These are phyloP conservation scores for Poterioochromonas sp. DNA, from an alignment of 352 stramenopile species.

Conservation along the genomic window DNA sequence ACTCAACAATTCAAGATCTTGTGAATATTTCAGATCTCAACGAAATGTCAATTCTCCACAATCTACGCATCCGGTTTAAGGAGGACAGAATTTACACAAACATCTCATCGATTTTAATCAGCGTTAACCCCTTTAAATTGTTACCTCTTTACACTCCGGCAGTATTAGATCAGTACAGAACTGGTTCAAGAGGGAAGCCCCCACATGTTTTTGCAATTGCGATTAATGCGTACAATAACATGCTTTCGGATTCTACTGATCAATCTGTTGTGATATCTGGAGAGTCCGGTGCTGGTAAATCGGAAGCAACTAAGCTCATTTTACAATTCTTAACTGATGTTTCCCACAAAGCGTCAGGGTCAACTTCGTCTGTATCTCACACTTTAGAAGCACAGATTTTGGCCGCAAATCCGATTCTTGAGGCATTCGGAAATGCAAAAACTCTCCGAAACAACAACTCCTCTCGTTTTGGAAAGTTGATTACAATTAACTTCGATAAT, in stretches of 20 bases:
- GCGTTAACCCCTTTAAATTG: slow-evolving; percentile 57
- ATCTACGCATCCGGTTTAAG: slow-evolving; percentile 76
- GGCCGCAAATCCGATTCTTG: slow-evolving; percentile 64
- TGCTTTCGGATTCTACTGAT: slow-evolving; percentile 44
- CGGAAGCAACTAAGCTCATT: slow-evolving; percentile 32
- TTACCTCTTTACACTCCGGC: slow-evolving; percentile 45
- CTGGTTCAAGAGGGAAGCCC: slow-evolving; percentile 47
- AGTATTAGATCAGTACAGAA: slow-evolving; percentile 48
- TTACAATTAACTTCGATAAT: slow-evolving; percentile 78
- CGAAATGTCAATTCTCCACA: slow-evolving; percentile 55
- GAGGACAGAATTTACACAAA: slow-evolving; percentile 84
- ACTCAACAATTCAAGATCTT: slow-evolving; percentile 49
- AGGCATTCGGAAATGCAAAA: slow-evolving; percentile 77
- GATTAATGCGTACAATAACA: slow-evolving; percentile 46
- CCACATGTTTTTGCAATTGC: slow-evolving; percentile 48
- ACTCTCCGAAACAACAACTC: slow-evolving; percentile 86
- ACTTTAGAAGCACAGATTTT: slow-evolving; percentile 25
- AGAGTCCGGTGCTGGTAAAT: slow-evolving; percentile 28
- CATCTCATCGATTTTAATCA: slow-evolving; percentile 54
- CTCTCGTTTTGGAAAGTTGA: slow-evolving; percentile 86
- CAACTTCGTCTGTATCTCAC: neutral
- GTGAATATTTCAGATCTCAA: slow-evolving; percentile 54
- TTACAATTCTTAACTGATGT: slow-evolving; percentile 32
- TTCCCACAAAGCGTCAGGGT: neutral
- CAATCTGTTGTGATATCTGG: slow-evolving; percentile 57